These are phyloP conservation scores for Mortierella antarctica DNA, from an alignment of 192 early-diverging fungal species.

Conservation along the genomic window DNA sequence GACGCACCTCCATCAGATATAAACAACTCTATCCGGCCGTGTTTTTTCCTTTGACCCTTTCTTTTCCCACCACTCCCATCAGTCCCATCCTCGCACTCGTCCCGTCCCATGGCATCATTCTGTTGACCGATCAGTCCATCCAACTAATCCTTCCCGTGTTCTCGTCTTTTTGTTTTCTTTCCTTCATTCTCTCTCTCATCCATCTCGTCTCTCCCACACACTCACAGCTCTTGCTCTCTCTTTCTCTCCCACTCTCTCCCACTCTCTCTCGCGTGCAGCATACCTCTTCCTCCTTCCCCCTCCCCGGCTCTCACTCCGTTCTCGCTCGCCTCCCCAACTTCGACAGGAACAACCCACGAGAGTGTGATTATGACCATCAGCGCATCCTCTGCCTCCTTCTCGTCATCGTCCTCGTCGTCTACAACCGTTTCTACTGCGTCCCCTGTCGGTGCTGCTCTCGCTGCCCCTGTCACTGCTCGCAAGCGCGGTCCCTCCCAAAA, in stretches of 20 bases:
- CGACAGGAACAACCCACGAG: background rate
- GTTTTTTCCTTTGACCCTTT: background rate
- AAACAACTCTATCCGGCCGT: too few relatives aligned
- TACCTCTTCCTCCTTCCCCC: background rate
- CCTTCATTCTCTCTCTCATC: conserved; percentile 2
- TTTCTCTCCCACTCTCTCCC: background rate
- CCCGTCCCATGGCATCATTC: too few relatives aligned
- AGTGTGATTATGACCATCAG: background rate
- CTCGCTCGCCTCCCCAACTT: background rate
- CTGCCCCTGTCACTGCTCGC: background rate
- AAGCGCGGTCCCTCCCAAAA: background rate
- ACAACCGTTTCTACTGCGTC: background rate
- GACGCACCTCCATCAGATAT: too few relatives aligned
- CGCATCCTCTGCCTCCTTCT: background rate
- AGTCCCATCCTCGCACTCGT: too few relatives aligned
- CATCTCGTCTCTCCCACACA: background rate
- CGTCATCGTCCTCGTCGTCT: background rate
- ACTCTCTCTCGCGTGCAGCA: background rate
- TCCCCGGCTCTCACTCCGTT: background rate
- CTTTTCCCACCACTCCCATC: background rate
- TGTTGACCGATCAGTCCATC: background rate
- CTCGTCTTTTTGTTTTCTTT: conserved; percentile 1
- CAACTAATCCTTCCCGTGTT: background rate
- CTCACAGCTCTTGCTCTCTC: background rate
- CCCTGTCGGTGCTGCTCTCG: background rate